Evolutionary conservation across 1,284 basidiomycete genomes (phyloP), one percentile per base, ranked within the genome.

Genomic region (Exsudoporus floridanus): DNA sequence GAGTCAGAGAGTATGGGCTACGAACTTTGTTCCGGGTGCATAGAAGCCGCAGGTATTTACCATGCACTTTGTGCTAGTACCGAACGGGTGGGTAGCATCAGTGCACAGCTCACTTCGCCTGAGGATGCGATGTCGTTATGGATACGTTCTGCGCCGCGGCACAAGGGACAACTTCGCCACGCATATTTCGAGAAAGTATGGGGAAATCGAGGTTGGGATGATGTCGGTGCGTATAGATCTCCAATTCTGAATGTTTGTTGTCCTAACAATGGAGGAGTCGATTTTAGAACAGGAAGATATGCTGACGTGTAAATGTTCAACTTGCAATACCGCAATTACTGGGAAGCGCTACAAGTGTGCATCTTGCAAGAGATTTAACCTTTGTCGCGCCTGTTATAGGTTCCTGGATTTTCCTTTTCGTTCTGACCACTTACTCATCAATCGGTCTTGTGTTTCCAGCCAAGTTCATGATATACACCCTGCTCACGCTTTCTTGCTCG

Each of bases 391-490:
- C 2, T 94, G 92, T 66, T 89, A 89, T 64, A 84, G 84, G 88
- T 88, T 47, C 36, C 66, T 57, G 31, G 3, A 23, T 1, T 21
- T 28, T 33, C 36, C 36, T 12, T 25, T 41, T 12, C 14, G 37
- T 35, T 46, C 47, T 34, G 25, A 46, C 10, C 13, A 5, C 39
- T 12, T 53, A 19, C 39, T 65, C 33, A 60, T 28, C 21, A 19
- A 18, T 28, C 4, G 8, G 4, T 37, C 18, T n/a, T 21, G 34
- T 40, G 10, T 44, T 46, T 33, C n/a, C 9, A 69, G 86, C 60
- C 84, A 86, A 74, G 91, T 94, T 7, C 90, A 94, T 60, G 91
- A 94, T 61, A 82, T 94, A 19, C 93, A 96, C 64, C 93, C 93
- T 6, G 81, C 82, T 0, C 92, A 96, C 65, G 84, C 87, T 0